Evolutionary conservation across 2,329 filamentous ascomycete species (phyloP).

Genomic region (Coleophoma eucalyptorum): DNA sequence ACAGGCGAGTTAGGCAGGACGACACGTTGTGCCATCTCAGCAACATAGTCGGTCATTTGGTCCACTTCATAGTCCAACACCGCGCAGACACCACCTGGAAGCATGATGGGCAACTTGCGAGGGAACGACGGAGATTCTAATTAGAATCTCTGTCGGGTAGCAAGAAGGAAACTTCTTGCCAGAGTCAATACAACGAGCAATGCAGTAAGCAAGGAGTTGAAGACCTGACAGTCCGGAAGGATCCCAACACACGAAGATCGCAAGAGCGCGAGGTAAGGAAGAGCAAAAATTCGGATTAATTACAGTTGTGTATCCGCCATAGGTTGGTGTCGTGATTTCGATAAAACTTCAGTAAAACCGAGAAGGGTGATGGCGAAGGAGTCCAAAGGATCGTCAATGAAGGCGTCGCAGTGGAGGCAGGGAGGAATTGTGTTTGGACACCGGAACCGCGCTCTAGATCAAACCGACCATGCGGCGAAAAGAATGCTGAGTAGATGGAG

Average conservation of each 20-base stretch:
- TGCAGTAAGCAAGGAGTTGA: constrained; percentile 3
- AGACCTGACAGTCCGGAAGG: constrained; percentile 1
- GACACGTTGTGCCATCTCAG: constrained; percentile 66
- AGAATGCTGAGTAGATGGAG: not conserved
- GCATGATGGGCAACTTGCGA: constrained; percentile 23
- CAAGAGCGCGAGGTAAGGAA: constrained; percentile 9
- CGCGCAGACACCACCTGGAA: constrained; percentile 62
- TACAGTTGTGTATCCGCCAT: constrained; percentile 25
- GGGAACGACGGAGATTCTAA: constrained; percentile 21
- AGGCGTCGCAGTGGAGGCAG: constrained; percentile 4
- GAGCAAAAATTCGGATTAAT: constrained; percentile 15
- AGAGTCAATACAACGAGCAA: too few relatives aligned
- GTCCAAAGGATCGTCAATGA: constrained; percentile 6
- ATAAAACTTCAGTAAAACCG: constrained; percentile 6
- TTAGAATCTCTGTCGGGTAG: constrained; percentile 23
- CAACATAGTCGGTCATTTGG: constrained; percentile 73
- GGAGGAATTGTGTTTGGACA: constrained; percentile 15
- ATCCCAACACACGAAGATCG: constrained; percentile 7
- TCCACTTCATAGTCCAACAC: constrained; percentile 77
- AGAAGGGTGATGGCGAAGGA: not conserved
- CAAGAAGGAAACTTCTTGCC: constrained; percentile 22
- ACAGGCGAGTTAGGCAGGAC: constrained; percentile 57
- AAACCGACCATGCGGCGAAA: constrained; percentile 22
- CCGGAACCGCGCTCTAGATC: constrained; percentile 15
- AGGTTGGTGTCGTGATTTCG: constrained; percentile 10